Conservation (phyloP, 257 asterid genomes). For the Anisodus acutangulus region DNA sequence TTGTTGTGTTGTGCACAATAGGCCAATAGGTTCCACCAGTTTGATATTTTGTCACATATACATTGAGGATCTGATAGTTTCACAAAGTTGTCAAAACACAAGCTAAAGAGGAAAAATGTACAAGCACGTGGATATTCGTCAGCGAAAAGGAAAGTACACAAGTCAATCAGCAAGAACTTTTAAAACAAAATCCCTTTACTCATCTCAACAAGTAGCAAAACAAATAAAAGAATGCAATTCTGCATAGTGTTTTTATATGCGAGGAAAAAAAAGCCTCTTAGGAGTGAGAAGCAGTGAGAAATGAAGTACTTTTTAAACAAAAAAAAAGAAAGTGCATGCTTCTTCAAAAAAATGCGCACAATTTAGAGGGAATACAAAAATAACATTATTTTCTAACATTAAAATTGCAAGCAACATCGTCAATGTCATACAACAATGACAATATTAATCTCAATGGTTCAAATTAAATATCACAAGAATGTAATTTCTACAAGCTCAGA, state of each 20-base stretch:
- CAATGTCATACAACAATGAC: neutral
- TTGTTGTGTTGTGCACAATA: conserved; percentile 45
- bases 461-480: no score
- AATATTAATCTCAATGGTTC: neutral
- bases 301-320: neutral
- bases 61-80: conserved; percentile 47
- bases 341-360: neutral
- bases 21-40: conserved; percentile 57
- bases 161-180: neutral
- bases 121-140: neutral
- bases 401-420: neutral
- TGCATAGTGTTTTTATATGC: neutral
- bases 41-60: conserved; percentile 46
- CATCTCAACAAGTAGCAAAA: conserved; percentile 14
- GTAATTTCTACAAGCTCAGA: neutral
- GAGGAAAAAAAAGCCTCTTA: neutral
- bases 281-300: neutral
- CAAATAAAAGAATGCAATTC: conserved; percentile 7
- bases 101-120: neutral
- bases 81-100: neutral
- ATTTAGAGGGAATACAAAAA: neutral
- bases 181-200: neutral
- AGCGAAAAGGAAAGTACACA: neutral
- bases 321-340: neutral
- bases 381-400: neutral